Evolutionary conservation across 225 moss, liverwort and hornwort species (phyloP), one percentile per base, ranked within the genome.

Genomic region (Anthoceros angustus): DNA sequence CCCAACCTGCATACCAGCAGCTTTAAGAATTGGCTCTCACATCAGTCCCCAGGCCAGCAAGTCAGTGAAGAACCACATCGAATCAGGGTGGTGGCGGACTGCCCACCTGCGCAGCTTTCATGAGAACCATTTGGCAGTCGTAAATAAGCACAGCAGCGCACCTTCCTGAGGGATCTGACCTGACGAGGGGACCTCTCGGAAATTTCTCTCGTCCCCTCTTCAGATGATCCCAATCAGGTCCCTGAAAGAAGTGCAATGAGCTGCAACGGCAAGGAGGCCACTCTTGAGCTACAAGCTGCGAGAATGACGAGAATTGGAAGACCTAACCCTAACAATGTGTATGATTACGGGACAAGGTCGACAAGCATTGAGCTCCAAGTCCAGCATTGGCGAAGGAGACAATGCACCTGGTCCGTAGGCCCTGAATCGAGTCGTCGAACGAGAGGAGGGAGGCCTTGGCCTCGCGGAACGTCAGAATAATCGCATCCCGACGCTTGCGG

Each of bases 241-340:
- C 98, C 76, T 98, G 92, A 70, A 98, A 98, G 66, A 83, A 98
- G 76, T 98, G 98, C 77, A 98, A 82, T 64, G 98, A 98, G 70
- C 98, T 85, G 85, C 75, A 15, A 18, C 61, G 66, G 76, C 32
- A 32, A 32, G 32, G 32, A 32, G 32, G 4, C 32, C 32, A 32
- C 32, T 32, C 32, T 32, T 32, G 32, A 32, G 32, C 2, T 1
- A 32, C 32, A 32, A 4, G 32, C 32, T 32, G 32, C 32, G 32
- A 32, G 2, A 32, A 32, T 1, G 32, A 32, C 1, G 32, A 32
- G 32, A 1, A 32, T 32, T 4, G 32, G 32, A 1, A 32, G 32
- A 32, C 32, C 32, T 32, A 32, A 32, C 55, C 12, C 55, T 18
- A 20, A 55, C 55, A 55, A 23, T 0, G 16, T 15, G 8, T 8